A percentile compares a stretch with the other conserved stretches of the same genome.
Evolutionary conservation across 345 rosid species (phyloP).

Genomic region (Sisymbrium irio): DNA sequence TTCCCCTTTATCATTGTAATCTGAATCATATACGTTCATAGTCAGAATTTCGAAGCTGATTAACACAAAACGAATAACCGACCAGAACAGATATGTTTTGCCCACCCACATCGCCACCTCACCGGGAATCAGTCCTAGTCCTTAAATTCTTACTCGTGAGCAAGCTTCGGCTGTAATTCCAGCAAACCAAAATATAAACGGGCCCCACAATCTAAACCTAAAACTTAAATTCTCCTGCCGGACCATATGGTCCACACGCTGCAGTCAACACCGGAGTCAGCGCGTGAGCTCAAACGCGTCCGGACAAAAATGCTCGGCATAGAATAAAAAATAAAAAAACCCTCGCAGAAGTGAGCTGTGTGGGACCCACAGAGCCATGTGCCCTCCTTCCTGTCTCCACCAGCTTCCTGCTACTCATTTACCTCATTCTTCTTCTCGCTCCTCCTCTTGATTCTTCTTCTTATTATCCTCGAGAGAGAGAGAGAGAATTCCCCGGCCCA

Average conservation of each 20-base stretch:
- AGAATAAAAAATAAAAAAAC: background rate
- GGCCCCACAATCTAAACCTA: constrained; percentile 8
- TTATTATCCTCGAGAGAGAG: background rate
- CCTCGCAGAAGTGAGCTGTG: constrained; percentile 53
- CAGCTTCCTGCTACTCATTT: constrained; percentile 46
- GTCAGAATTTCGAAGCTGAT: too few relatives aligned
- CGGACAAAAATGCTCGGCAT: constrained; percentile 2
- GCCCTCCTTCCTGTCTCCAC: constrained; percentile 98
- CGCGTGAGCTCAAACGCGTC: constrained; percentile 31
- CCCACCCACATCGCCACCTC: too few relatives aligned
- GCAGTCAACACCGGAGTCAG: constrained; percentile 34
- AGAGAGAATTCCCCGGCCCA: background rate
- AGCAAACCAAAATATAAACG: background rate
- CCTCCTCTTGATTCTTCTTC: background rate
- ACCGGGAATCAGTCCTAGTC: background rate
- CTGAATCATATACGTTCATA: too few relatives aligned
- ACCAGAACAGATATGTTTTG: too few relatives aligned
- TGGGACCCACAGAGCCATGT: constrained; percentile 91
- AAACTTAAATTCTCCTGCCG: constrained; percentile 24
- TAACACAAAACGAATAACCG: too few relatives aligned
- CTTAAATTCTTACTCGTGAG: background rate
- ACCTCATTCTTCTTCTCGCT: background rate
- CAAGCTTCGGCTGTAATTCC: background rate
- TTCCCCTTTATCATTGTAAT: background rate
- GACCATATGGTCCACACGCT: constrained; percentile 12